Evolutionary conservation across 768 basidiomycete genomes (phyloP), one percentile per base, ranked within the genome.

Genomic region (Lentinula lateritia): DNA sequence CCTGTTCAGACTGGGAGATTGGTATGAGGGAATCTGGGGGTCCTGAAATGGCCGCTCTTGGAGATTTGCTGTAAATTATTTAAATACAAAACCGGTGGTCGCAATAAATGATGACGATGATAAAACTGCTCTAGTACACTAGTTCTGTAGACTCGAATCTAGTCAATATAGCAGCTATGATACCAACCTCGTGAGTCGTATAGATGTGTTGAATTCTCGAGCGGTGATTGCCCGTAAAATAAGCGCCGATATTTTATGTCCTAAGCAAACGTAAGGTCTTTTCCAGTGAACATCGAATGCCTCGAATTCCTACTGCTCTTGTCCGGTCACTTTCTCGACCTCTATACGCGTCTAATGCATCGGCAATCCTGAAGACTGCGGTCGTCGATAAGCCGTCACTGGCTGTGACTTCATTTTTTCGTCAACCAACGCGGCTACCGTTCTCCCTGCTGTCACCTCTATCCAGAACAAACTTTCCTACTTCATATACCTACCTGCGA

Each of bases 11-110:
- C 74, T 97, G 93, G 90, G 95, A 97, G 73, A 95, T 97, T 57
- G 94, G 95, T 60, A 90, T 93, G 83, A 82, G 88, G 72, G 90
- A 95, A 77, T 87, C 87, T 63, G 85, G 87, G 7, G 91, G 91
- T 35, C 85, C 92, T 2, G 93, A 95, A 71, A 84, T 93, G 79
- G 87, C 88, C 28, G 90, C 86, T 23, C 75, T 95, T 43, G 86
- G 89, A 43, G 92, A 94, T 66, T 73, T 94, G 55, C 74, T 92
- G 71, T 92, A 78, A 82, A 5, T 54, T 39, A 54, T 36, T 8
- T 35, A 52, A 54, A 20, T 38, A 36, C 36, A 34, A 32, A 34
- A 15, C 53, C 18, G 36, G 36, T 54, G 53, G 46, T 23, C 9
- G 38, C 38, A 39, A 39, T 39, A 8, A 2, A 39, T 13, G 13